Conservation (phyloP, 257 asterid species). For the Gentiana straminea region DNA sequence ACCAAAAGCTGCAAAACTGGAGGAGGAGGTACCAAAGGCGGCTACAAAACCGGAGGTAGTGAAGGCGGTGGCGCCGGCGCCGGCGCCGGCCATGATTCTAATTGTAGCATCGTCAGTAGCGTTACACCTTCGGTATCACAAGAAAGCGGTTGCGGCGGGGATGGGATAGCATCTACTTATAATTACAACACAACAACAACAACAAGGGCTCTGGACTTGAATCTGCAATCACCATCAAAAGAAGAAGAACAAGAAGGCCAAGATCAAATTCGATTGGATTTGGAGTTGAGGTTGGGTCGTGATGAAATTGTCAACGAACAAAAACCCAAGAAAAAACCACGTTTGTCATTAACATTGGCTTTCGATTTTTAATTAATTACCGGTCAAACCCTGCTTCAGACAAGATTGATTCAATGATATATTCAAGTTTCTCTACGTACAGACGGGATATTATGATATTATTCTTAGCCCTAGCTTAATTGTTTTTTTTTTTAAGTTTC, state of each 20-base stretch:
- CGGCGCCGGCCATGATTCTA: too few species aligned
- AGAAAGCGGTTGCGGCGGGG: slow-evolving; percentile 17
- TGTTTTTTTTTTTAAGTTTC: too few species aligned
- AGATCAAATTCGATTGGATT: slow-evolving; percentile 2
- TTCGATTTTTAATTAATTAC: neutral
- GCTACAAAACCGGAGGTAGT: neutral
- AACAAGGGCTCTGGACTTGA: slow-evolving; percentile 31
- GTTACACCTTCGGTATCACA: too few species aligned
- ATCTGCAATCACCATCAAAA: slow-evolving; percentile 32
- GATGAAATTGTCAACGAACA: slow-evolving; percentile 56
- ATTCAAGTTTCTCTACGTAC: too few species aligned
- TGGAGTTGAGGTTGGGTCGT: slow-evolving; percentile 20
- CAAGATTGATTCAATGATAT: too few species aligned
- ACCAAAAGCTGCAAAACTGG: slow-evolving; percentile 23
- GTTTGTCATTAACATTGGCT: slow-evolving; percentile 9
- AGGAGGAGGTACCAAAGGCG: neutral
- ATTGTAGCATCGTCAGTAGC: too few species aligned
- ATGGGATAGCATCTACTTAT: slow-evolving; percentile 14
- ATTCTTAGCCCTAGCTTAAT: too few species aligned
- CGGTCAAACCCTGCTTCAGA: too few species aligned
- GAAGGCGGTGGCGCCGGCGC: slow-evolving; percentile 11
- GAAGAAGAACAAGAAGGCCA: slow-evolving; percentile 9
- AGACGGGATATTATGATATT: too few species aligned
- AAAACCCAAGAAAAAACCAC: slow-evolving; percentile 27
- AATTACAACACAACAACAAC: too few species aligned